Base-by-base conservation (phyloP, 1,139 yeast species). In the Yamadazyma friedrichii region DNA sequence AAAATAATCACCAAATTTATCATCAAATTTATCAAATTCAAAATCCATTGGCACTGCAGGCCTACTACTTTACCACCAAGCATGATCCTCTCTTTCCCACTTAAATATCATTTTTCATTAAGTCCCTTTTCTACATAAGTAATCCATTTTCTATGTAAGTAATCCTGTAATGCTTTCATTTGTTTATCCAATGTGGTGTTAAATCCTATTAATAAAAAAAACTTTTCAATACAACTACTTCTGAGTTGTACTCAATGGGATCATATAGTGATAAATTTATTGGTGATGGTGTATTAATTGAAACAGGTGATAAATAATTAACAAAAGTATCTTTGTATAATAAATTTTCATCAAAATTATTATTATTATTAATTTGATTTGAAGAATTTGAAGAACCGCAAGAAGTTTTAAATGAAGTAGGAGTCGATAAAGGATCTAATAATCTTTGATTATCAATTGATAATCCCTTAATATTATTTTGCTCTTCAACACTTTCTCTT, bases 171-270 rank as follows among this genome's bases (percentile, higher is more conserved):
- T n/a, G n/a, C n/a, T n/a, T n/a, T n/a, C n/a, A n/a, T n/a, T n/a
- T 25, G 28, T 25, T 6, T 25, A 25, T 25, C 11, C 28, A 4
- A 25, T 25, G 28, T 25, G 8, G 28, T 25, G 24, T 20, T 20
- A 20, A 20, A 20, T 20, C 8, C 24, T 20, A 20, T 6, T 20
- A 20, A 20, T 20, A 8, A 20, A 20, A 20, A 20, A 20, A 20
- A 20, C 5, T 6, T 5, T 20, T 29, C 15, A 29, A 31, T 72
- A 70, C 72, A 71, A 70, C 69, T 62, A 59, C 76, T 70, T 68
- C 77, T 64, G 76, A 69, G 71, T 68, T 70, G 70, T 70, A 76
- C 76, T 67, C 74, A 61, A 62, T 35, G 26, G 47, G 42, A 40
- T 49, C 57, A 36, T 54, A 52, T 46, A 67, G 58, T 16, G 72